These are phyloP conservation scores for Eremochloa ophiuroides DNA, from an alignment of 176 grass and related monocot species.

Conservation along the genomic window DNA sequence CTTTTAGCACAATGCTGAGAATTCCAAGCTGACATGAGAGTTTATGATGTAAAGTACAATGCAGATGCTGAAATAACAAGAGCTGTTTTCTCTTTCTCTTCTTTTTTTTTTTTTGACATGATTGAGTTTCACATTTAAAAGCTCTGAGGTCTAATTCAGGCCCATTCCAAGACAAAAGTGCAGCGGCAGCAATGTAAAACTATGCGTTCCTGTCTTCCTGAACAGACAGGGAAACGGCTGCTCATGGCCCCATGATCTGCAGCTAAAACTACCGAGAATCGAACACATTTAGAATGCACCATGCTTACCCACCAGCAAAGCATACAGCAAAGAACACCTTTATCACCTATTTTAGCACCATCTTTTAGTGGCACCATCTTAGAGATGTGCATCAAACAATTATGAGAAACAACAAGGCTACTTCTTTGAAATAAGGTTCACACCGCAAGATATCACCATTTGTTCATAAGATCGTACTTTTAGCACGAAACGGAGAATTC, in stretches of 20 bases:
- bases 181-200: no score
- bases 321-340: background rate
- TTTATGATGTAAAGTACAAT: background rate
- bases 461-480: background rate
- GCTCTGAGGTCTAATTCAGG: no score
- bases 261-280: background rate
- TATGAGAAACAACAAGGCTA: background rate
- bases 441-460: background rate
- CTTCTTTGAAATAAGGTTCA: background rate
- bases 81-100: background rate
- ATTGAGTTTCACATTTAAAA: background rate
- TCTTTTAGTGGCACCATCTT: background rate
- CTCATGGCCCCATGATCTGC: background rate
- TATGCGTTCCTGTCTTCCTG: no score
- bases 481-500: background rate
- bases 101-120: background rate
- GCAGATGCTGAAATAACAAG: background rate
- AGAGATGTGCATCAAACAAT: background rate
- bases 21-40: background rate
- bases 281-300: background rate
- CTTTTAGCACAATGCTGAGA: background rate
- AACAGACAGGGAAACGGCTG: background rate
- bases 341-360: background rate
- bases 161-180: no score
- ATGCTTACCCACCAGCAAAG: background rate